Base-by-base conservation (phyloP, 1,284 basidiomycete species). In the Ustilago tritici region DNA sequence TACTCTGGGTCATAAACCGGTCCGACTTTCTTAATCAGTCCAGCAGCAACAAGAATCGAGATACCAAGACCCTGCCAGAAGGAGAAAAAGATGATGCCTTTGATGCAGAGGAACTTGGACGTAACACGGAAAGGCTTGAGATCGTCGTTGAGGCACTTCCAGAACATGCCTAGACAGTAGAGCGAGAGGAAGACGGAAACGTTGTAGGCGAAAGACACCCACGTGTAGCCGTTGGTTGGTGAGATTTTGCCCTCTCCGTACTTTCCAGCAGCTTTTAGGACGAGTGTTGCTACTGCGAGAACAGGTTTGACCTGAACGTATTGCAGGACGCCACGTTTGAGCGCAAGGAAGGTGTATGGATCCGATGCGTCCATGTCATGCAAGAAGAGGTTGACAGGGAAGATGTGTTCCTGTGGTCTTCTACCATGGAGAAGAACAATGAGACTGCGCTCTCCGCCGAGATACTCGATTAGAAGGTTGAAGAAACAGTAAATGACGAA, bases 291-390 rank as follows among this genome's bases (percentile, higher is more conserved):
- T 1, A 93, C 85, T 0, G 96, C 95, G 1, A 99, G 89, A 0
- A 96, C 86, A 0, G 96, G 96, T 84, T 99, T 99, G 69, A 99
- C 89, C 87, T 98, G 95, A 3, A 98, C 96, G 85, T 99, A 99
- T 89, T 99, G 96, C 54, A 98, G 88, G 34, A 98, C 95, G 6
- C 96, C 96, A 23, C 96, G 90, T 86, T 98, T 98, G 53, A 99
- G 89, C 76, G 93, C 95, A 1, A 99, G 89, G 84, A 98, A 95
- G 1, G 93, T 95, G 87, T 96, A 93, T 1, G 96, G 85, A 63
- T 86, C 84, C 32, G 81, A 82, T 12, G 83, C 72, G 63, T 86
- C 85, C 71, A 86, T 75, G 17, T 71, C 78, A 32, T 61, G 46
- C n/a, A 84, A 46, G 40, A 84, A 76, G 35, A 82, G 62, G 40